Evolutionary conservation across 768 basidiomycete species (phyloP), one percentile per base, ranked within the genome.

Genomic region (Paxillus ammoniavirescens): DNA sequence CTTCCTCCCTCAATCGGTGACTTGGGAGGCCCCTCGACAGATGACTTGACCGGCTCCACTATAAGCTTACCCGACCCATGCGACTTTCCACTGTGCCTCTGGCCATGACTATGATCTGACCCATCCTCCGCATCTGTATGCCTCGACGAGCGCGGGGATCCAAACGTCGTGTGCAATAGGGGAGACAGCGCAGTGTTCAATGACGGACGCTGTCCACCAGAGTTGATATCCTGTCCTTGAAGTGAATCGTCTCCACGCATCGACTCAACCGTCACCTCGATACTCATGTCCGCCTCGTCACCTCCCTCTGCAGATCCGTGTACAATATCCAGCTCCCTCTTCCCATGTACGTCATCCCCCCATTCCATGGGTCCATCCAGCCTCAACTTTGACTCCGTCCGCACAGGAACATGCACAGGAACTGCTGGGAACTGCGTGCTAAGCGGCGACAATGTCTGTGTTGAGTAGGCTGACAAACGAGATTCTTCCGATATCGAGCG

Each of bases 121-220:
- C 61, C 64, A 14, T 65, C 69, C 38, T 69, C 69, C 12, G 51
- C 15, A 21, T 71, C 68, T 30, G 70, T 68, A 45, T 60, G 64
- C 53, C 62, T 55, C 35, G 66, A 66, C 15, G 72, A 67, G 56
- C 65, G 57, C 3, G 74, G 76, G 14, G 76, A 76, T 41, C 72
- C 67, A 59, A 79, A 78, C 8, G 67, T 66, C 31, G 76, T 70
- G 60, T 77, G 75, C 40, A 77, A 59, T 8, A 77, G 51, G 15
- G 77, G 76, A 8, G 75, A 74, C 1, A 69, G 42, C 33, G 58
- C 31, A 36, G 14, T 23, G 49, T 60, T 54, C 42, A 42, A 6
- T 17, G 60, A 46, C 21, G 42, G 36, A 38, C 52, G 14, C 3
- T 49, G 41, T 37, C 47, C 50, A 18, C 30, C 28, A 5, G 47